A percentile compares a stretch with the other conserved stretches of the same genome.
phyloP scores from a whole-genome alignment of 2,329 filamentous ascomycete species.

The Talaromyces sp. region DNA sequence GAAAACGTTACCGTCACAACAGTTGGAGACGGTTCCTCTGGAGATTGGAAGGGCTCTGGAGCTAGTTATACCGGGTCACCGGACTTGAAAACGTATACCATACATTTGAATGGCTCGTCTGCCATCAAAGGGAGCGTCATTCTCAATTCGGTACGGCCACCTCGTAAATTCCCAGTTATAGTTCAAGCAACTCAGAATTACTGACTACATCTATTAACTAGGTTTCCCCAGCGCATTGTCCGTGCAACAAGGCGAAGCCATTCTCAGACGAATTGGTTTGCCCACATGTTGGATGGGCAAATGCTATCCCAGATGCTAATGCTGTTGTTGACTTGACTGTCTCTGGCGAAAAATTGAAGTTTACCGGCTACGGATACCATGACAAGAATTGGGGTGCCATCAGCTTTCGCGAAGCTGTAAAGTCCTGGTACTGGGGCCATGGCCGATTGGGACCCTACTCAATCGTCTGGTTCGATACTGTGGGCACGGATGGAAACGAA shows the following conservation, averaged over 20 bases:
- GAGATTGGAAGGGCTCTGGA: not conserved
- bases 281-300: not conserved
- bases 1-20: not conserved
- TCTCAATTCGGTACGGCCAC: not conserved
- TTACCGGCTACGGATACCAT: not conserved
- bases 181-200: too few relatives aligned
- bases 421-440: not conserved
- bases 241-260: not conserved
- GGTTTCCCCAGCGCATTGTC: not conserved
- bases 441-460: not conserved
- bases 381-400: not conserved
- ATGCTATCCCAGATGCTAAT: not conserved
- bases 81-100: not conserved
- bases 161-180: too few relatives aligned
- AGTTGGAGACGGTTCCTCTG: not conserved
- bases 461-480: not conserved
- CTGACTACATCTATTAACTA: not conserved
- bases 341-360: not conserved
- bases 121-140: not conserved
- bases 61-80: not conserved
- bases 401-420: not conserved
- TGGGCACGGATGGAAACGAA: not conserved
- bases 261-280: not conserved
- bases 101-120: not conserved
- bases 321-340: not conserved